These are phyloP conservation scores for Mortierella sp. DNA, from an alignment of 371 early-diverging fungal genomes.

Conservation along the genomic window DNA sequence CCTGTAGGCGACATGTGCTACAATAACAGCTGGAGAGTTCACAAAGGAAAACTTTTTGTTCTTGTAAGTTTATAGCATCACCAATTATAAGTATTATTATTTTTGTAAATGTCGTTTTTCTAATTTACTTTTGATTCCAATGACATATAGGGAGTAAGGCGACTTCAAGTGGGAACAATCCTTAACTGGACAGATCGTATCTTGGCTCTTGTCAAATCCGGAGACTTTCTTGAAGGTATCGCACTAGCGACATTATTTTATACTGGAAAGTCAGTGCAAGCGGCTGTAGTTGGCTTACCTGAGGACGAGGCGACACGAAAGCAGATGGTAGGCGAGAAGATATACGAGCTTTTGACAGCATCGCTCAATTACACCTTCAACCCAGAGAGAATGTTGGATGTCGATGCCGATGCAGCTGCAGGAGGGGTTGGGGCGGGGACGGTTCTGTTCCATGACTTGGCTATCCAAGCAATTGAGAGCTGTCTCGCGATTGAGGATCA, in stretches of 20 bases:
- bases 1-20: conserved; percentile 76
- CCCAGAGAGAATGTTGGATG: conserved; percentile 62
- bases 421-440: conserved; percentile 61
- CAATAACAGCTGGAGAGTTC: conserved; percentile 73
- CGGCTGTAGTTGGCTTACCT: conserved; percentile 80
- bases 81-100: too few species aligned
- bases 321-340: conserved; percentile 71
- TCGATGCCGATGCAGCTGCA: conserved; percentile 57
- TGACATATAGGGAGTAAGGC: conserved; percentile 67
- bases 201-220: conserved; percentile 75
- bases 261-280: conserved; percentile 69
- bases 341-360: conserved; percentile 75
- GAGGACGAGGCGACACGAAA: conserved; percentile 71
- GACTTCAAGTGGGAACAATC: conserved; percentile 74
- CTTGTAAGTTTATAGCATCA: conserved; percentile 63
- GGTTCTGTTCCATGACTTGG: conserved; percentile 66
- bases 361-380: conserved; percentile 79
- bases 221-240: conserved; percentile 81
- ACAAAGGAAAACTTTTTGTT: conserved; percentile 78
- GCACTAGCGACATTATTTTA: conserved; percentile 76
- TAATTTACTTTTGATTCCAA: neutral
- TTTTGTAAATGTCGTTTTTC: too few species aligned
- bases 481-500: conserved; percentile 76
- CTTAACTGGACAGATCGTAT: conserved; percentile 85
- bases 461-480: conserved; percentile 73